Evolutionary conservation across 306 rosid genomes (phyloP), one percentile per base, ranked within the genome.

Genomic region (Neltuma alba): DNA sequence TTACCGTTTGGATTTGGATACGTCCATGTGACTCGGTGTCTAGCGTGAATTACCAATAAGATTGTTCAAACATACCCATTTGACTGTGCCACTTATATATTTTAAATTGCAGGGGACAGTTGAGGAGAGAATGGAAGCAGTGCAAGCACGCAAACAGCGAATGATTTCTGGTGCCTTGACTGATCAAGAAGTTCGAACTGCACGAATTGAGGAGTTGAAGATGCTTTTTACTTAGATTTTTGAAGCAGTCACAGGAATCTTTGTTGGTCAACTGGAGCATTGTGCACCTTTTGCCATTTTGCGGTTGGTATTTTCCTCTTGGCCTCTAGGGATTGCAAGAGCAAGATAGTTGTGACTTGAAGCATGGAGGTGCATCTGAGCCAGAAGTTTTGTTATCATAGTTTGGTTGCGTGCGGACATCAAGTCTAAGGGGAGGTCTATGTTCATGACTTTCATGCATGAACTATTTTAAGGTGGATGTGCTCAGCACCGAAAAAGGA

Each of bases 51-150:
- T 38, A 27, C 79, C 82, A 42, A 41, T 63, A 80, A 55, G 52
- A 73, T 13, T 68, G 54, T 47, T 50, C 50, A 54, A 40, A 27
- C 64, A 41, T 45, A 14, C 23, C 60, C 50, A 60, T 58, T 72
- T 48, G 64, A 76, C 74, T 58, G 44, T 9, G 63, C 30, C 58
- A 75, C 62, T 70, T 60, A 63, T 62, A 62, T 85, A 54, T 58
- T 55, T 75, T 60, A 31, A 42, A 77, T 79, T 77, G 81, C 91
- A 95, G 98, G 98, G 97, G 70, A 89, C 97, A 4, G 98, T 92
- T 31, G 99, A 92, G 89, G 95, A 95, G 86, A 85, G 94, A 80
- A 95, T 92, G 98, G 97, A 92, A 85, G 99, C 95, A 54, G 99
- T 94, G 44, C 95, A 92, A 86, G 99, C 97, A 7, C 92, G 97